phyloP scores from a whole-genome alignment of 73 alveolate species.

The Paramecium tetraurelia region DNA sequence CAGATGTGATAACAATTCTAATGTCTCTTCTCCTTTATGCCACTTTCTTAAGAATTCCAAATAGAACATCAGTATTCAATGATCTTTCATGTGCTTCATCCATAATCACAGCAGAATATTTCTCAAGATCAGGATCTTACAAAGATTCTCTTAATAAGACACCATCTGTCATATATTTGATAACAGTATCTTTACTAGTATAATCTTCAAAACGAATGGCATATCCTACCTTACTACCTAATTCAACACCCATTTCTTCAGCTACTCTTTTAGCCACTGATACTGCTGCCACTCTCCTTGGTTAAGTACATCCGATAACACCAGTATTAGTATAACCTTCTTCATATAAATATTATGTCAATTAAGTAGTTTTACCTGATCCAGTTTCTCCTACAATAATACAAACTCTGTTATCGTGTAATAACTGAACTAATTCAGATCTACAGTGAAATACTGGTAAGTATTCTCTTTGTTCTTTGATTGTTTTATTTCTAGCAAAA shows the following conservation, averaged over 20 bases:
- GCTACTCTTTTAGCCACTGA: constrained; percentile 99
- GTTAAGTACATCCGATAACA: constrained; percentile 98
- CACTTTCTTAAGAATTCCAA: constrained; percentile 87
- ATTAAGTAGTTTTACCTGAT: constrained; percentile 96
- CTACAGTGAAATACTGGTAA: constrained; percentile 91
- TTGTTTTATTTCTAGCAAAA: constrained; percentile 87
- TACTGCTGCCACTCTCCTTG: constrained; percentile 99
- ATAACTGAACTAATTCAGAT: constrained; percentile 81
- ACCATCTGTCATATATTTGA: constrained; percentile 99
- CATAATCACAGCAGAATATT: constrained; percentile 86
- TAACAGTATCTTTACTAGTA: constrained; percentile 89
- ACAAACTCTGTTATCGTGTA: constrained; percentile 84
- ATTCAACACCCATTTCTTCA: constrained; percentile 92
- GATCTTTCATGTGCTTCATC: constrained; percentile 99
- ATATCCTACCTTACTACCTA: constrained; percentile 99
- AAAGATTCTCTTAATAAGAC: constrained; percentile 94
- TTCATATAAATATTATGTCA: constrained; percentile 97
- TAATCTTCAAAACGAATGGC: constrained; percentile 98
- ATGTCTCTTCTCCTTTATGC: constrained; percentile 93
- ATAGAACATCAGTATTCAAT: constrained; percentile 99
- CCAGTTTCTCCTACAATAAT: constrained; percentile 98
- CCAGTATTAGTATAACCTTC: constrained; percentile 95
- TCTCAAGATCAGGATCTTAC: constrained; percentile 79
- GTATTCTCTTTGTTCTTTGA: constrained; percentile 92
- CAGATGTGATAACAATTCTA: constrained; percentile 96